Evolutionary conservation across 1,284 basidiomycete genomes (phyloP), one percentile per base, ranked within the genome.

Genomic region (Ceratobasidium papillatum): DNA sequence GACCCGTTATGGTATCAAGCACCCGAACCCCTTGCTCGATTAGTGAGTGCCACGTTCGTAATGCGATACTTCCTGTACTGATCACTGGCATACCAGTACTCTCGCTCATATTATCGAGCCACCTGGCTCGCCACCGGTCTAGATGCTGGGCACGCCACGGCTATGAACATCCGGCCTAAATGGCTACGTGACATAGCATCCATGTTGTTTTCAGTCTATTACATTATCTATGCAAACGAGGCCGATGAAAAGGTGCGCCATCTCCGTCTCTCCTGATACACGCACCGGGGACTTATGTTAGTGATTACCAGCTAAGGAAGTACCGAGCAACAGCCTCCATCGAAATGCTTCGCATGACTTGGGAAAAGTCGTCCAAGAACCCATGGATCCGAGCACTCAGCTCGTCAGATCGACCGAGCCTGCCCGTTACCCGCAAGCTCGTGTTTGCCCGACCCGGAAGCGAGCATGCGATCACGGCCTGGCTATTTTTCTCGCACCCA

Each of bases 91-190:
- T 41, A 61, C 9, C 77, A 96, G 94, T 98, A 98, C 81, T 94
- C 95, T 0, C 88, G 93, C 1, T 92, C 94, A 7, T 98, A 96
- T 82, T 98, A 97, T 82, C 91, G 97, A 34, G 96, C 95, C n/a
- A 98, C 96, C 61, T 99, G 96, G 93, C 91, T 99, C 78, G 90
- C 84, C 69, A 96, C 93, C 0, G 96, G 95, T 0, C 86, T 99
- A n/a, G 97, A 99, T 81, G 96, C 96, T 0, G 97, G 96, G 0
- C 99, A 99, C 80, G 95, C 96, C 0, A 96, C 95, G 0, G 96
- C 97, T 9, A 95, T 97, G 92, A 85, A 89, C 1, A 94, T 99
- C 77, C 89, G 91, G n/a, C 94, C 95, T 0, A 94, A 93, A 80
- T 98, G 95, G 95, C 82, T 98, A 11, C 88, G 92, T 77, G 95